Percentiles rank a stretch among this genome's conserved stretches.
phyloP scores from a whole-genome alignment of 106 monocot species.

The Narthecium ossifragum region DNA sequence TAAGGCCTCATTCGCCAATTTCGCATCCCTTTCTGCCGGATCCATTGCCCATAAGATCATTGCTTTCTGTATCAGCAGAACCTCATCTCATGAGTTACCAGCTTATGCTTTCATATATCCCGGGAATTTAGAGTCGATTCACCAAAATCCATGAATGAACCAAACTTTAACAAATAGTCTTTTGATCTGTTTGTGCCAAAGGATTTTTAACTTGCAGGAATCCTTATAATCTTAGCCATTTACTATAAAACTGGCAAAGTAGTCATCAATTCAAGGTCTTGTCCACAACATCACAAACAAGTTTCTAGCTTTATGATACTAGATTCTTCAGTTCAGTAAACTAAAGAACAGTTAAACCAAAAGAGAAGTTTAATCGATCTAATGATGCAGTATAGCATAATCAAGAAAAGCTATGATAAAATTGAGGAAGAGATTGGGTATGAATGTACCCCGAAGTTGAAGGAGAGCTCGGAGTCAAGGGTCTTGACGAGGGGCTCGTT shows the following conservation, averaged over 20 bases:
- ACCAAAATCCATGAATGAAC: background rate
- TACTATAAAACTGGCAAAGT: background rate
- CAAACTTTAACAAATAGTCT: background rate
- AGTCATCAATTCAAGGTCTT: no score
- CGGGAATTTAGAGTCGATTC: background rate
- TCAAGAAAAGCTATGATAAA: no score
- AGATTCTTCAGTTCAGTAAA: no score
- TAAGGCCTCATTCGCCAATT: constrained; percentile 32
- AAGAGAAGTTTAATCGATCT: no score
- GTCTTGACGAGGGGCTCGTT: constrained; percentile 41
- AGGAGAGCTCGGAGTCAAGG: constrained; percentile 64
- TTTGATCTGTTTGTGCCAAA: background rate
- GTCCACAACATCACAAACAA: no score
- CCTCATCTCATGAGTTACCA: background rate
- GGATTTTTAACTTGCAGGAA: background rate
- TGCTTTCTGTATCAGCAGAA: constrained; percentile 34
- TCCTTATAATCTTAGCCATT: background rate
- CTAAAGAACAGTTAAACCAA: no score
- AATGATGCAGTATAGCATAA: no score
- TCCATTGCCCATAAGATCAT: constrained; percentile 48
- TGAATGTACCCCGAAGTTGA: constrained; percentile 56
- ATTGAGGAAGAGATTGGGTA: no score
- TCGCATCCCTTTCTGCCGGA: constrained; percentile 63
- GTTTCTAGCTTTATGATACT: no score
- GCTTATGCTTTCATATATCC: background rate